Base-by-base conservation (phyloP, 148 eudicot genomes). In the Camellia sinensis region DNA sequence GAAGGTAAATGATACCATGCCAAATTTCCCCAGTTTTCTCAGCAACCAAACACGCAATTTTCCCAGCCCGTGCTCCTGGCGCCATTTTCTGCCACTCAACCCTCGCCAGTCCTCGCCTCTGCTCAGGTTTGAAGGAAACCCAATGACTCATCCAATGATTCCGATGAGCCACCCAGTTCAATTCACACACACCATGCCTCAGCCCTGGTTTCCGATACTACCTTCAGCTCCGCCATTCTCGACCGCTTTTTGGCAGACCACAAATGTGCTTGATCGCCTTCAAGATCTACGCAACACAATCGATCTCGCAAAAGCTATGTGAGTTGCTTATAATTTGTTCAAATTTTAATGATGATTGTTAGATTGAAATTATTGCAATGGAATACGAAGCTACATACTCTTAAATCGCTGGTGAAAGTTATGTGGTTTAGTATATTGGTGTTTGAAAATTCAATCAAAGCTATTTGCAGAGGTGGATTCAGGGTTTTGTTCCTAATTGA, bases 261-360 rank as follows among this genome's bases (percentile, higher is more conserved):
- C 80, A 7, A 89, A 89, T 74, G 90, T 91, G 15, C 86, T 80
- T 66, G 82, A 84, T 46, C 89, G 88, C 80, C 88, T 95, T 3
- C 73, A 77, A 66, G 92, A 95, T 54, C 78, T 95, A 0, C 87
- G 82, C 17, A 79, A 90, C 65, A 87, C 94, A 60, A 66, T 93
- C 14, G 64, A 62, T 77, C 89, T 91, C 65, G 97, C 97, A 21
- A 87, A 89, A 82, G 85, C 97, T 76, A 77, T 95, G 98, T 95
- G 75, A 82, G 92, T 76, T 29, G 43, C 0, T 46, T 9, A n/a
- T n/a, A 69, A 65, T 76, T 29, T 22, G 53, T 0, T 29, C 70
- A 67, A 22, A 54, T 72, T 72, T 19, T 17, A 52, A 53, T 71
- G 43, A 48, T 48, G 37, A 1, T 29, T 29, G 37, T 29, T 29